phyloP scores from a whole-genome alignment of 75 land plant species.

The Pinus albicaulis region DNA sequence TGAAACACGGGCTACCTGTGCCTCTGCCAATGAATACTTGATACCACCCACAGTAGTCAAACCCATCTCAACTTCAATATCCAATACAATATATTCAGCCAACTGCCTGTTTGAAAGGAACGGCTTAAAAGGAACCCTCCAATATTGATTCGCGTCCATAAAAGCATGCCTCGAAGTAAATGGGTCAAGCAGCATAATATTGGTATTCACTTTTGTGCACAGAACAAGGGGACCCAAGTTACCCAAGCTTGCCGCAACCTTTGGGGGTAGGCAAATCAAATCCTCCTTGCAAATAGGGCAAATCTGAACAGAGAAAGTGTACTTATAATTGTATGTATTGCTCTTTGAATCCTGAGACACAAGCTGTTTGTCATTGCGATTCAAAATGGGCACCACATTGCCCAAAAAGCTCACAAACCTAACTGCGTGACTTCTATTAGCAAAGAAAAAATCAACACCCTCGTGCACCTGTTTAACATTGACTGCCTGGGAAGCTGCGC shows the following conservation, averaged over 20 bases:
- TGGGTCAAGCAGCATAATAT: constrained; percentile 64
- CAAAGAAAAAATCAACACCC: constrained; percentile 76
- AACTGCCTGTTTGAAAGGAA: background rate
- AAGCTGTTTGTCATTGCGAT: constrained; percentile 58
- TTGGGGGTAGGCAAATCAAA: constrained; percentile 66
- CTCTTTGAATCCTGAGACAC: constrained; percentile 78
- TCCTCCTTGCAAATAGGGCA: constrained; percentile 80
- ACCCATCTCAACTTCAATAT: constrained; percentile 42
- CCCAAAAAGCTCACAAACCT: constrained; percentile 64
- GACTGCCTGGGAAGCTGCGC: no score
- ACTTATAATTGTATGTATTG: constrained; percentile 63
- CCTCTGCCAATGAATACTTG: constrained; percentile 53
- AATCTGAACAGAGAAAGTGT: constrained; percentile 78
- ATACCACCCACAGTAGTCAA: constrained; percentile 34
- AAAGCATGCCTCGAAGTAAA: constrained; percentile 42
- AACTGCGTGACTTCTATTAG: constrained; percentile 55
- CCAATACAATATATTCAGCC: constrained; percentile 68
- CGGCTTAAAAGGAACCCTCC: constrained; percentile 30
- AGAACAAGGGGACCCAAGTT: constrained; percentile 74
- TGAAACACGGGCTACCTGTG: constrained; percentile 52
- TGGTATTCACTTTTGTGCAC: constrained; percentile 63
- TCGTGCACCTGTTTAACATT: constrained; percentile 47
- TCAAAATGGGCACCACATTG: constrained; percentile 44
- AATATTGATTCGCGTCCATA: constrained; percentile 68
- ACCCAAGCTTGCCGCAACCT: constrained; percentile 53